Evolutionary conservation across 2,329 filamentous ascomycete species (phyloP), one percentile per base, ranked within the genome.

Genomic region (Thelonectria blattea): DNA sequence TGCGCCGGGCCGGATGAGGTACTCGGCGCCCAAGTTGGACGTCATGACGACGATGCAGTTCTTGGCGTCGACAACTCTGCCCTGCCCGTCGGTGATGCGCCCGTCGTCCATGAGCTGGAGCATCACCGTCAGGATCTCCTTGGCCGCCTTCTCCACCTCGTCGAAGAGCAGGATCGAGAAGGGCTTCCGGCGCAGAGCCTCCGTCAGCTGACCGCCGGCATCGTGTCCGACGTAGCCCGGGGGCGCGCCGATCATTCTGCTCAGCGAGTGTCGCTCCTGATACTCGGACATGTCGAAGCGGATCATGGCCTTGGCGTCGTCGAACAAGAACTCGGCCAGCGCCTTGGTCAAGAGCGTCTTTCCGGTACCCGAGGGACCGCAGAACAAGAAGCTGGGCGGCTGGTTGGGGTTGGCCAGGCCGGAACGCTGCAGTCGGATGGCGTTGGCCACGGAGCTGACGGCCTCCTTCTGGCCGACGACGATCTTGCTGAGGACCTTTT

Each of bases 41-140:
- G 95, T 99, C 93, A 99, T 96, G 78, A 99, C 95, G 45, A 99
- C 94, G 68, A 99, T 98, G 75, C 94, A 98, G 84, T 99, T 99
- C 79, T 90, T 92, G 62, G 94, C 95, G 71, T 99, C 95, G 56
- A 99, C 88, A 51, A 97, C 84, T 75, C 95, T 88, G 74, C 95
- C 95, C 85, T 98, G 96, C 49, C 95, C 95, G 73, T 99, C 95
- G 14, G 95, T 99, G 77, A 99, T 98, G 71, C 95, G 93, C 30
- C 95, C 95, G 73, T 99, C 95, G 72, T 99, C 95, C 93, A 99
- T 98, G 72, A 99, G 92, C 78, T 99, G 95, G n/a, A 99, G 87
- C 39, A 99, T 87, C 15, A 99, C 95, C 1, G 95, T 99, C 45
- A 99, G 83, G 1, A 99, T 88, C 79, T 99, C 95, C 81, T 99